Evolutionary conservation across 495 filamentous ascomycete genomes (phyloP).

Genomic region (Neurospora sp.): DNA sequence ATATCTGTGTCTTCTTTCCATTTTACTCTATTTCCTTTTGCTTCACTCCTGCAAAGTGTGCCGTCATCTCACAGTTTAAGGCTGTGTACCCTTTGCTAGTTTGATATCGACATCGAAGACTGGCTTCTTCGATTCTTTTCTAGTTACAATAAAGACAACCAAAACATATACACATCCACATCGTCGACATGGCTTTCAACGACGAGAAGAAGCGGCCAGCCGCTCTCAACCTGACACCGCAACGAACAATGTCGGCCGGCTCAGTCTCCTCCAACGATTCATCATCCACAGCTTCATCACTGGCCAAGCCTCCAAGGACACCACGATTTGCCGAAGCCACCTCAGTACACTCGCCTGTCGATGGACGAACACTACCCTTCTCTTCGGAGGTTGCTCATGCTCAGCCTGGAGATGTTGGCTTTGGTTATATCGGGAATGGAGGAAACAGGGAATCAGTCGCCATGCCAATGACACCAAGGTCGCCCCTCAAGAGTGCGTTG

Average conservation of each 20-base stretch:
- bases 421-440: conserved; percentile 70
- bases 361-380: conserved; percentile 54
- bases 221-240: conserved; percentile 37
- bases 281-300: conserved; percentile 46
- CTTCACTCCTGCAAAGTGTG: conserved; percentile 9
- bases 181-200: conserved; percentile 15
- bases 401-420: conserved; percentile 76
- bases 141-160: conserved; percentile 11
- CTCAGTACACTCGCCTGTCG: conserved; percentile 74
- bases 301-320: conserved; percentile 63
- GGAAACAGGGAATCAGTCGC: conserved; percentile 39
- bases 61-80: neutral
- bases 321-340: conserved; percentile 89
- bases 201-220: conserved; percentile 42
- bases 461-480: conserved; percentile 53
- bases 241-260: conserved; percentile 36
- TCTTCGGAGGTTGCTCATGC: conserved; percentile 49
- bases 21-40: conserved; percentile 18
- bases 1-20: conserved; percentile 25
- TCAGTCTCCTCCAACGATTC: conserved; percentile 46
- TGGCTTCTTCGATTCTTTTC: conserved; percentile 26
- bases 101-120: conserved; percentile 18
- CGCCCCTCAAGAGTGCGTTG: conserved; percentile 77
- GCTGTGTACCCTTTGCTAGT: conserved; percentile 13
- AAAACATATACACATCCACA: conserved; percentile 1